Evolutionary conservation across 2,329 filamentous ascomycete species (phyloP).

Genomic region (Hyphodiscus sp.): DNA sequence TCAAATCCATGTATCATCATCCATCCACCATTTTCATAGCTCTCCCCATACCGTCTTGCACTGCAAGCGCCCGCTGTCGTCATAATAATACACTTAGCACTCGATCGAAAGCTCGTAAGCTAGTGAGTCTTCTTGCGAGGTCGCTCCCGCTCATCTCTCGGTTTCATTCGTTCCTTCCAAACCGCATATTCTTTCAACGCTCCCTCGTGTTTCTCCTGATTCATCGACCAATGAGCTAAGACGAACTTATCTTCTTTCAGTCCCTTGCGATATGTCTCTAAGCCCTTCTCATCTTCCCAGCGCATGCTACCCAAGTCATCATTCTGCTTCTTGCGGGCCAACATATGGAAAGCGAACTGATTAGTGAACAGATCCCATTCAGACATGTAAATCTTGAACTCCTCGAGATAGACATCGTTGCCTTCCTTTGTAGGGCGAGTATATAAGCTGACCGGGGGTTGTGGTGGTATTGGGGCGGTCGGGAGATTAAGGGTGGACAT

Average conservation of each 20-base stretch:
- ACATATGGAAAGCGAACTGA: slow-evolving; percentile 50
- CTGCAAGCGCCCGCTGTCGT: no score
- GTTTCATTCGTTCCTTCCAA: slow-evolving; percentile 37
- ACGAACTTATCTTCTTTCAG: slow-evolving; percentile 60
- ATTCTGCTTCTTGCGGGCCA: slow-evolving; percentile 40
- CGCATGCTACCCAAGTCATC: slow-evolving; percentile 27
- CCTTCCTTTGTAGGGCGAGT: slow-evolving; percentile 35
- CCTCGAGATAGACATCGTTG: slow-evolving; percentile 46
- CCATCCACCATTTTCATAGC: background rate
- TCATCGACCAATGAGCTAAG: slow-evolving; percentile 52
- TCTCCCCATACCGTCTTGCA: no score
- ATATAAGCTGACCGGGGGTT: slow-evolving; percentile 38
- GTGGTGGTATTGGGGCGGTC: slow-evolving; percentile 23
- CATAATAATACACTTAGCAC: no score
- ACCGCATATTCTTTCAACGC: slow-evolving; percentile 52
- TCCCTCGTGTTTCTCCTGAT: slow-evolving; percentile 53
- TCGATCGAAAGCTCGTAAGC: background rate
- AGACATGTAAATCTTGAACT: slow-evolving; percentile 48
- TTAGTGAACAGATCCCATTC: slow-evolving; percentile 46
- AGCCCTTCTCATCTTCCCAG: slow-evolving; percentile 40
- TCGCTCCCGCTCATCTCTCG: slow-evolving; percentile 12
- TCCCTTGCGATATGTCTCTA: slow-evolving; percentile 52
- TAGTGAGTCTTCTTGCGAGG: slow-evolving; percentile 10
- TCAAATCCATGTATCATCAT: background rate
- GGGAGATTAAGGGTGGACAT: slow-evolving; percentile 46